Base-by-base conservation (phyloP, 169 alveolate species). In the Neospora caninum region DNA sequence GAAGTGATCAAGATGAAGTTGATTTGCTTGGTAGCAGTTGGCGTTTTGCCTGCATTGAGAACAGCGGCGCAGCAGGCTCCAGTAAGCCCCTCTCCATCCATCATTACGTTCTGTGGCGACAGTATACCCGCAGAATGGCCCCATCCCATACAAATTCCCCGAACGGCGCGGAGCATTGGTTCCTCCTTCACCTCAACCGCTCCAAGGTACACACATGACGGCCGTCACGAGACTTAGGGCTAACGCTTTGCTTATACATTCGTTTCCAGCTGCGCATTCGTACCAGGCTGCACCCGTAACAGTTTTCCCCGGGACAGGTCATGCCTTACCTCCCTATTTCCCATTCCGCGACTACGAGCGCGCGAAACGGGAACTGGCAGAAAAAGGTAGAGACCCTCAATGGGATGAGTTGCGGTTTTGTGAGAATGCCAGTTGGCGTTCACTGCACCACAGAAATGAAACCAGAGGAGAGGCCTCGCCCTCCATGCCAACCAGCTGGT, bases 41-140 rank as follows among this genome's bases (percentile, higher is more conserved):
- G 86, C 39, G 45, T 78, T 16, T 38, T 78, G 49, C 86, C 86
- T n/a, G 45, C 86, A 13, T 22, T 78, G 42, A 78, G 86, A 43
- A 78, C 86, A 36, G 86, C 45, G 39, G 86, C 86, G 86, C 82
- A 69, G 42, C 42, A 18, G 82, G 82, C 82, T 34, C 82, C 42
- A 18, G 82, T 69, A 69, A 69, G 82, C 18, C 42, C 39, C 34
- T 29, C 16, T 20, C 82, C 34, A 6, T 31, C n/a, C 82, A 31
- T 69, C 82, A 31, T 69, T 34, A 69, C 82, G 82, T 20, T 29
- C 82, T 69, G 34, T 34, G 82, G 42, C 82, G 6, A 31, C 34
- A 31, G 7, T 9, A 34, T 9, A 29, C 20, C 20, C 73, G 31
- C 42, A 78, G 86, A 78, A 78, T 38, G 49, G 45, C 22, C 39